Evolutionary conservation across 169 alveolate genomes (phyloP).

Genomic region (Cryptosporidium xiaoi): DNA sequence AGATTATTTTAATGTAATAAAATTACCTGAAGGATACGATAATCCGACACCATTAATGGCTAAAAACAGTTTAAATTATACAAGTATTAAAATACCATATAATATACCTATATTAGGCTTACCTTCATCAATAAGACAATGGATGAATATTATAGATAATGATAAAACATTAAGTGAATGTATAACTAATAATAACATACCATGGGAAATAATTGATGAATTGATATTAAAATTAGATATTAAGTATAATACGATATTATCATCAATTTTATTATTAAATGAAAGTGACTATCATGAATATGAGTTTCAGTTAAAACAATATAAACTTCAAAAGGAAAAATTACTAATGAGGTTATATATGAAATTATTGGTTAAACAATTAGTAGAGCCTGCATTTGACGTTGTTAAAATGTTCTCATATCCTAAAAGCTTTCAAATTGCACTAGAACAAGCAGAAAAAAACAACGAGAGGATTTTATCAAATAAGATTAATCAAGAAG

Average conservation of each 20-base stretch:
- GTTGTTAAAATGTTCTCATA: conserved; percentile 41
- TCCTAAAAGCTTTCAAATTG: conserved; percentile 70
- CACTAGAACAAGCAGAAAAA: conserved; percentile 70
- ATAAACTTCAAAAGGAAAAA: conserved; percentile 42
- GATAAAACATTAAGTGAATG: conserved; percentile 54
- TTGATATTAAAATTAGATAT: conserved; percentile 21
- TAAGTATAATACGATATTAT: background rate
- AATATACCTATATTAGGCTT: conserved; percentile 61
- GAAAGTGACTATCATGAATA: background rate
- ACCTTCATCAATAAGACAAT: conserved; percentile 38
- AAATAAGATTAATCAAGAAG: conserved; percentile 29
- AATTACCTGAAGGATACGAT: conserved; percentile 63
- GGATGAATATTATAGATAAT: conserved; percentile 67
- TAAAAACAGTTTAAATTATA: conserved; percentile 17
- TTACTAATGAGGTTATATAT: conserved; percentile 50
- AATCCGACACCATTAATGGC: conserved; percentile 63
- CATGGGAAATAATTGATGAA: conserved; percentile 69
- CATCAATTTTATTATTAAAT: conserved; percentile 13
- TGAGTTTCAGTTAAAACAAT: conserved; percentile 4
- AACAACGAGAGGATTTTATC: conserved; percentile 43
- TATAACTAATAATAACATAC: conserved; percentile 47
- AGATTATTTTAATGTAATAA: conserved; percentile 53
- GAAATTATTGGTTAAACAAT: conserved; percentile 46
- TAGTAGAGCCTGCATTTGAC: conserved; percentile 69
- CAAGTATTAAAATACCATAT: conserved; percentile 43